Evolutionary conservation across 164 flowering plant genomes (phyloP).

Genomic region (Chloranthus sessilifolius): DNA sequence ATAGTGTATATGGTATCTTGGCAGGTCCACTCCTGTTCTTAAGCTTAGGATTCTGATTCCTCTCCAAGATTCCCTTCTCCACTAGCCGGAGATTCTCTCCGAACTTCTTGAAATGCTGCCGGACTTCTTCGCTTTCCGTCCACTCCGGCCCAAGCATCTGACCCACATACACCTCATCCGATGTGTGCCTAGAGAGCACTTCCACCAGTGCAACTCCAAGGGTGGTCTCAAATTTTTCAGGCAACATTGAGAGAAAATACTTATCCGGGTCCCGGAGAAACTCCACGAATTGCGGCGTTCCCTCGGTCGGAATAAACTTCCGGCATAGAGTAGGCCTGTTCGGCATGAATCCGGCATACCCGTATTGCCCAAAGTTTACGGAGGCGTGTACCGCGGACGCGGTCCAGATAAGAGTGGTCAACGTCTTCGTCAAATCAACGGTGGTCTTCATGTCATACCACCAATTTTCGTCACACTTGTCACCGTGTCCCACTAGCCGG

Average conservation of each 20-base stretch:
- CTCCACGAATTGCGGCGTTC: constrained; percentile 41
- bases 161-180: constrained; percentile 58
- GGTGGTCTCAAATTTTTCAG: constrained; percentile 14
- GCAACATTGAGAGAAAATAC: constrained; percentile 38
- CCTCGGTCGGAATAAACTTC: constrained; percentile 42
- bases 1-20: constrained; percentile 18
- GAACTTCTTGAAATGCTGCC: constrained; percentile 28
- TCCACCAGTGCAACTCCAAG: constrained; percentile 25
- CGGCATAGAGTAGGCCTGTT: constrained; percentile 48
- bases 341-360: constrained; percentile 48
- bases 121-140: constrained; percentile 33
- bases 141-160: constrained; percentile 38
- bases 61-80: constrained; percentile 33
- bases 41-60: constrained; percentile 30
- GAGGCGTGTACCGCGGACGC: constrained; percentile 67
- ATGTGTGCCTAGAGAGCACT: constrained; percentile 42
- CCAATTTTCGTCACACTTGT: constrained; percentile 41
- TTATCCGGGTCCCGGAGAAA: constrained; percentile 44
- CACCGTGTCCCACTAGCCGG: constrained; percentile 54
- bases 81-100: constrained; percentile 25
- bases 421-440: constrained; percentile 24
- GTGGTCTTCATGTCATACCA: constrained; percentile 38
- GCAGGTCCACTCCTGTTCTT: constrained; percentile 38
- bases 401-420: constrained; percentile 64
- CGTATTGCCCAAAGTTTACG: constrained; percentile 57